Conservation (phyloP, 768 basidiomycete genomes). For the Tricholoma furcatifolium region DNA sequence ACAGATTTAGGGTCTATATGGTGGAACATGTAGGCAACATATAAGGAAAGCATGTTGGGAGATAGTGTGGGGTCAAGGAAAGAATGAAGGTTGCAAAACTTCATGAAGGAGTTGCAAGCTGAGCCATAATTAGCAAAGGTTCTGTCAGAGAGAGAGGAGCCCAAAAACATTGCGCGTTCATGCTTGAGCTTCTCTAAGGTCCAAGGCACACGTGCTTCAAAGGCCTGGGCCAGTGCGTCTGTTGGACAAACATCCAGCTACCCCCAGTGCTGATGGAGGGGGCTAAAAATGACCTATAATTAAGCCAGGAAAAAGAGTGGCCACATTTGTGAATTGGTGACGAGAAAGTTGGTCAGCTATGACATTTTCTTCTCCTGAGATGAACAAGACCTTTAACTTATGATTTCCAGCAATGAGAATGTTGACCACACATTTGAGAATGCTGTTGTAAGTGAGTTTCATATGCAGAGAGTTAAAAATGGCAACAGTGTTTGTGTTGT, state of each 20-base stretch:
- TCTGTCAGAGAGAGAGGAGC: constrained; percentile 17
- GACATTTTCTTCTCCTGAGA: constrained; percentile 15
- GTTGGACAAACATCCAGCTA: constrained; percentile 16
- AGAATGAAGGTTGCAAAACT: too few species aligned
- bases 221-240: constrained; percentile 24
- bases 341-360: constrained; percentile 21
- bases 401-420: neutral
- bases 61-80: too few species aligned
- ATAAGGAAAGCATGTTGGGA: too few species aligned
- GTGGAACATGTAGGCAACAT: too few species aligned
- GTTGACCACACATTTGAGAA: constrained; percentile 21
- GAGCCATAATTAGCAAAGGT: constrained; percentile 26
- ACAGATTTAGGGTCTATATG: neutral
- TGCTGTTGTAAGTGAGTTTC: constrained; percentile 13
- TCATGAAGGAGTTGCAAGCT: constrained; percentile 32
- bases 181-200: constrained; percentile 27
- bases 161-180: constrained; percentile 23
- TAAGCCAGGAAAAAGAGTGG: neutral
- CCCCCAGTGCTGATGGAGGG: constrained; percentile 29
- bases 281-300: constrained; percentile 10
- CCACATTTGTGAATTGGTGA: neutral
- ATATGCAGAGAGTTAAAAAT: too few species aligned
- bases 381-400: too few species aligned
- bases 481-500: constrained; percentile 28
- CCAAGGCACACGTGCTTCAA: constrained; percentile 32